Evolutionary conservation across 192 early-diverging fungal species (phyloP).

Genomic region (Podila epigama): DNA sequence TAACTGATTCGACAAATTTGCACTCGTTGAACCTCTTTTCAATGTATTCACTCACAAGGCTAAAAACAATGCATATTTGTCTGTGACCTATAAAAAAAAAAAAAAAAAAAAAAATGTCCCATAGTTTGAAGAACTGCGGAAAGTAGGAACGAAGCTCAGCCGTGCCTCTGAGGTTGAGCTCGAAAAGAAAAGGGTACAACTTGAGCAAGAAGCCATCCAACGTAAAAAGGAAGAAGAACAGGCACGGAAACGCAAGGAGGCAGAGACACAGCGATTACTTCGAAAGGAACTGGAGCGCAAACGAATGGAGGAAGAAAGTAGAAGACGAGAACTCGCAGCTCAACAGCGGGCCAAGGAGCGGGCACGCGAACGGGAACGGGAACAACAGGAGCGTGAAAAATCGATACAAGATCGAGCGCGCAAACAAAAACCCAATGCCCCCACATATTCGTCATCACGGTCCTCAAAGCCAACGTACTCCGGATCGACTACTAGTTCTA

Average conservation of each 20-base stretch:
- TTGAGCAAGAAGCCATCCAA: constrained; percentile 30
- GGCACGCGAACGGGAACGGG: constrained; percentile 24
- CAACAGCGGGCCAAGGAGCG: constrained; percentile 38
- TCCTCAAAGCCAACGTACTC: constrained; percentile 46
- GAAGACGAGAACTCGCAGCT: constrained; percentile 20
- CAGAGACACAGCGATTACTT: constrained; percentile 23
- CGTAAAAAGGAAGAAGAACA: constrained; percentile 33
- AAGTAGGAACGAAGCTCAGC: constrained; percentile 34
- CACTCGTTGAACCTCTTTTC: too few species aligned
- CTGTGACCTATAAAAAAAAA: too few species aligned
- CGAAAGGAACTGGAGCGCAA: constrained; percentile 33
- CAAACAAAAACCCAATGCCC: constrained; percentile 11
- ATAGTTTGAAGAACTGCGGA: constrained; percentile 45
- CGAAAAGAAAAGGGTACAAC: constrained; percentile 31
- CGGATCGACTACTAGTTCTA: constrained; percentile 10
- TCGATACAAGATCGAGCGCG: constrained; percentile 11
- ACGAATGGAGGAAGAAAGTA: constrained; percentile 26
- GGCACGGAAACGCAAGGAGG: constrained; percentile 22
- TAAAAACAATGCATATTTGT: too few species aligned
- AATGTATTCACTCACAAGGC: too few species aligned
- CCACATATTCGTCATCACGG: too few species aligned
- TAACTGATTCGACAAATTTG: too few species aligned
- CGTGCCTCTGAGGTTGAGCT: constrained; percentile 35
- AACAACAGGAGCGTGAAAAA: constrained; percentile 24
- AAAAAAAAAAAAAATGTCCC: neutral